phyloP scores from a whole-genome alignment of 441 rosid species.

The Populus hybrid region DNA sequence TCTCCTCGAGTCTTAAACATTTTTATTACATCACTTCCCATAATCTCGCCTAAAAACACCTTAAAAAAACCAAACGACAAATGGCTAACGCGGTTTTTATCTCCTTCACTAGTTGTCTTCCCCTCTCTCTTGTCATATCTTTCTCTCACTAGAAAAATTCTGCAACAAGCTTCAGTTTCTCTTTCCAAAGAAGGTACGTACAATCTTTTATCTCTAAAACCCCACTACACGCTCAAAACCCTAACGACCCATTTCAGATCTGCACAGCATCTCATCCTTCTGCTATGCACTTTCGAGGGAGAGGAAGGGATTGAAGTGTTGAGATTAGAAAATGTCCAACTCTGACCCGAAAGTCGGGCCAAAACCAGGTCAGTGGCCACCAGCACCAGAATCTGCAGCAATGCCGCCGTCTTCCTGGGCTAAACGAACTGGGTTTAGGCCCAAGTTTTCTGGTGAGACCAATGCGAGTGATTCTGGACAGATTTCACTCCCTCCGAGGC shows the following conservation, averaged over 20 bases:
- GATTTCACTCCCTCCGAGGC: constrained; percentile 43
- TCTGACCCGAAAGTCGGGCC: constrained; percentile 67
- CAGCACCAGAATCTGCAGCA: constrained; percentile 64
- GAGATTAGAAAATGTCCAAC: constrained; percentile 43
- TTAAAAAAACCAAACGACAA: neutral
- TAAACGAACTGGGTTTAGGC: constrained; percentile 83
- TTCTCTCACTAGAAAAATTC: neutral
- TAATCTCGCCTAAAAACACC: neutral
- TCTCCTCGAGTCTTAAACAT: no score
- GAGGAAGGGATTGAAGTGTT: neutral
- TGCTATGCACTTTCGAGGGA: neutral
- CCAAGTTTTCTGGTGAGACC: constrained; percentile 93
- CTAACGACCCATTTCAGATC: neutral
- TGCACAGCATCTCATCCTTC: neutral
- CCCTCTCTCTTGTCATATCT: neutral
- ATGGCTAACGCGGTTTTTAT: neutral
- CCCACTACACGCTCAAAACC: neutral
- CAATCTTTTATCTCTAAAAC: neutral
- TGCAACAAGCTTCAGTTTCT: neutral
- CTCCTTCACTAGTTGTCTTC: neutral
- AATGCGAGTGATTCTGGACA: constrained; percentile 79
- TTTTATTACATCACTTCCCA: neutral
- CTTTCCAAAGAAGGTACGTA: neutral
- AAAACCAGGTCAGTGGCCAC: constrained; percentile 71
- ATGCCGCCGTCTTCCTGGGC: constrained; percentile 96